A percentile compares a stretch with the other conserved stretches of the same genome.
Evolutionary conservation across 108 stramenopile species (phyloP).

Genomic region (Cyclotella distinguenda): DNA sequence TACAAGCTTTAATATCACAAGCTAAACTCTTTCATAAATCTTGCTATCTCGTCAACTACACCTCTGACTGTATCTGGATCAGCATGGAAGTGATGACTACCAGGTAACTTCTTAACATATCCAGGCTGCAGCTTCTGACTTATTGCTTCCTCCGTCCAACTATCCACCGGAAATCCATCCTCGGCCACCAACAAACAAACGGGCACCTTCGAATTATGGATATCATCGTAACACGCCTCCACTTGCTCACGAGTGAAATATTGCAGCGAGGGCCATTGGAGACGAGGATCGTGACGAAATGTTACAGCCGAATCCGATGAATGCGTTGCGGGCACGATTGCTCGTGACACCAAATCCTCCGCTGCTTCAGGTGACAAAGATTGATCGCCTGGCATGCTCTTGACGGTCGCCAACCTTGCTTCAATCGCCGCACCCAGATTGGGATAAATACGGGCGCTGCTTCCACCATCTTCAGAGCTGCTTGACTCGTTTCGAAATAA

Average conservation of each 20-base stretch:
- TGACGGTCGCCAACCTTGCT: conserved; percentile 58
- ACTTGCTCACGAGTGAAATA: conserved; percentile 74
- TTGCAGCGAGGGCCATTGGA: conserved; percentile 74
- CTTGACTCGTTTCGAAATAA: conserved; percentile 19
- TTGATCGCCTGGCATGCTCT: conserved; percentile 76
- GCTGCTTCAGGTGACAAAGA: conserved; percentile 70
- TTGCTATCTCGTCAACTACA: conserved; percentile 50
- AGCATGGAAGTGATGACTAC: conserved; percentile 85
- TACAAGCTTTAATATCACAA: not conserved
- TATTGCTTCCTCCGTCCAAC: conserved; percentile 23
- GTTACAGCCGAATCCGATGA: conserved; percentile 29
- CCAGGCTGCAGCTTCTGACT: conserved; percentile 50
- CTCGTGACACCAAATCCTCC: conserved; percentile 62
- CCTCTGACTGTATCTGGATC: conserved; percentile 64
- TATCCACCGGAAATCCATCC: conserved; percentile 71
- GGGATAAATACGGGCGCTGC: conserved; percentile 7
- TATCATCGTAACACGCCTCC: conserved; percentile 49
- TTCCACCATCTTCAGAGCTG: not conserved
- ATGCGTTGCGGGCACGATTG: conserved; percentile 13
- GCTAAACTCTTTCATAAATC: conserved; percentile 28
- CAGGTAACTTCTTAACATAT: conserved; percentile 44
- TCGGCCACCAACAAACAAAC: conserved; percentile 60
- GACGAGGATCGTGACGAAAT: conserved; percentile 76
- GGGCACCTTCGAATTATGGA: conserved; percentile 41
- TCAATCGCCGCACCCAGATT: conserved; percentile 54